These are phyloP conservation scores for Aspergillus nanangensis DNA, from an alignment of 495 filamentous ascomycete species.

Conservation along the genomic window DNA sequence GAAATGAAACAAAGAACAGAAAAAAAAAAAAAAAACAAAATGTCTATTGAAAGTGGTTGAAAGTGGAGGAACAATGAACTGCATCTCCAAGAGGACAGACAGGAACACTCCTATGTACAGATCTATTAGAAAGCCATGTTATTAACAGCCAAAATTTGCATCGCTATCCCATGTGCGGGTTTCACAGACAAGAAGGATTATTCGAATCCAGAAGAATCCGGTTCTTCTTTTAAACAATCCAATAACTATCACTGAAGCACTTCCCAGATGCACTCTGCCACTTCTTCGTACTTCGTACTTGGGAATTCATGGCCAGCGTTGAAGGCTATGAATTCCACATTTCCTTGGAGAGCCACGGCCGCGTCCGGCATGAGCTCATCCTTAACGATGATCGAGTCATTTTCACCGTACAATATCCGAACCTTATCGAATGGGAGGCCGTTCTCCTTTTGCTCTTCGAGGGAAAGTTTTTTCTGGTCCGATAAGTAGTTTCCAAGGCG, in stretches of 20 bases:
- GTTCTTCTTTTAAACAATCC: slow-evolving; percentile 15
- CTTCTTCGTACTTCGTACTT: slow-evolving; percentile 47
- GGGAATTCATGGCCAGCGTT: slow-evolving; percentile 57
- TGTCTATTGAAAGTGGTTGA: too few species aligned
- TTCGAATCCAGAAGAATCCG: too few species aligned
- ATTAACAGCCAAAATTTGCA: neutral
- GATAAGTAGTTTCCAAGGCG: slow-evolving; percentile 48
- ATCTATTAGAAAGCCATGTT: slow-evolving; percentile 14
- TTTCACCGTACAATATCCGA: slow-evolving; percentile 49
- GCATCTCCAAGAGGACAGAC: neutral
- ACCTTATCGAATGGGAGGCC: slow-evolving; percentile 46
- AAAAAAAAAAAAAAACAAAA: slow-evolving; percentile 7
- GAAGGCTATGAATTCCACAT: slow-evolving; percentile 42
- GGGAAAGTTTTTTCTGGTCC: slow-evolving; percentile 28
- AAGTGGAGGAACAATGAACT: slow-evolving; percentile 1
- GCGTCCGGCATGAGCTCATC: slow-evolving; percentile 56
- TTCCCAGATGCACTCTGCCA: slow-evolving; percentile 40
- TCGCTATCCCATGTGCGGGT: neutral
- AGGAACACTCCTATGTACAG: slow-evolving; percentile 22
- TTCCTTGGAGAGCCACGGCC: slow-evolving; percentile 42
- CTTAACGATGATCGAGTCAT: slow-evolving; percentile 49
- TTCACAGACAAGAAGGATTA: slow-evolving; percentile 2
- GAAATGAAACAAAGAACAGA: slow-evolving; percentile 9
- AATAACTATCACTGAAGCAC: slow-evolving; percentile 17
- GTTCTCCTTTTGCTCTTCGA: slow-evolving; percentile 12